phyloP scores from a whole-genome alignment of 176 grass and related monocot species.

The Musa troglodytarum region DNA sequence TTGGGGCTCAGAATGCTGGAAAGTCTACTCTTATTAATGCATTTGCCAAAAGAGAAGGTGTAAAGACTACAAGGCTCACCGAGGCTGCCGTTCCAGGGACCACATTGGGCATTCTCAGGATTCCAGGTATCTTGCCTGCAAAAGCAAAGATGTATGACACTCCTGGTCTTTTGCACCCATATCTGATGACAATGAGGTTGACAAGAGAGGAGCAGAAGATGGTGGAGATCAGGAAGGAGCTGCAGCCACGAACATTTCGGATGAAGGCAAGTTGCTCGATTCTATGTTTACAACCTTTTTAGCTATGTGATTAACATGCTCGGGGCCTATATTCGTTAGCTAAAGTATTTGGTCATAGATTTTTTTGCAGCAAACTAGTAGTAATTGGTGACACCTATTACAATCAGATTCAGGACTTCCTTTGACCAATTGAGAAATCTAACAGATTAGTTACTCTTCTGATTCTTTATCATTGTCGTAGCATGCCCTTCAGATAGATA shows the following conservation, averaged over 20 bases:
- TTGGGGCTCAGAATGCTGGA: constrained; percentile 92
- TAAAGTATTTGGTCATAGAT: neutral
- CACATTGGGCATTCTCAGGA: constrained; percentile 74
- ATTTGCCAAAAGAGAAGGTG: constrained; percentile 71
- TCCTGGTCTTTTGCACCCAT: constrained; percentile 79
- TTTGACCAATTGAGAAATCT: neutral
- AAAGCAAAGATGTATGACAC: constrained; percentile 98
- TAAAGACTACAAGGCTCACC: constrained; percentile 63
- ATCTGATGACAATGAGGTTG: constrained; percentile 67
- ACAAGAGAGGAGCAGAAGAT: constrained; percentile 76
- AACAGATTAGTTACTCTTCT: neutral
- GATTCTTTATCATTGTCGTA: neutral
- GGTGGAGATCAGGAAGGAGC: constrained; percentile 82
- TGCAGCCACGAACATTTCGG: constrained; percentile 53
- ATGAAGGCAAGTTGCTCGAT: constrained; percentile 55
- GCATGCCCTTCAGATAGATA: neutral
- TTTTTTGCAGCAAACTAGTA: too few species aligned
- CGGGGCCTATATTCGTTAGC: neutral
- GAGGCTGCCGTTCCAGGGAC: constrained; percentile 83
- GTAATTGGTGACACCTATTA: too few species aligned
- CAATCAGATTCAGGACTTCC: neutral
- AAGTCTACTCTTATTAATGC: constrained; percentile 95
- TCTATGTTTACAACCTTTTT: neutral
- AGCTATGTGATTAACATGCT: neutral
- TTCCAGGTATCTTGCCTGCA: constrained; percentile 74